phyloP scores from a whole-genome alignment of 306 rosid species.

The Phaseolus lunatus region DNA sequence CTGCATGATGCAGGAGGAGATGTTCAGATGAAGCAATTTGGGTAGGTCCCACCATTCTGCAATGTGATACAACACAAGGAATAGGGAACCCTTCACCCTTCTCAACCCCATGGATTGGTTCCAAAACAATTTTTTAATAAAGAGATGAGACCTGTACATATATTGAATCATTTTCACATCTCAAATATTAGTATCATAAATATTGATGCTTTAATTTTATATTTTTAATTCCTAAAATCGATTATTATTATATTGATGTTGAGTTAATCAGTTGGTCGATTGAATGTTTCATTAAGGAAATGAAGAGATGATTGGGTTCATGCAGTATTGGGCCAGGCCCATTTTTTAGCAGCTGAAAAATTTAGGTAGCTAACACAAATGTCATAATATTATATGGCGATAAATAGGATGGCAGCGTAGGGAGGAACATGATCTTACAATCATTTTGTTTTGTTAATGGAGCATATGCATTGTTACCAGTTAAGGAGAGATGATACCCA shows the following conservation, averaged over 20 bases:
- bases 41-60: conserved; percentile 40
- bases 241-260: neutral
- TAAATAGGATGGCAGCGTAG: no score
- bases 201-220: neutral
- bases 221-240: neutral
- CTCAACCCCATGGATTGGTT: conserved; percentile 14
- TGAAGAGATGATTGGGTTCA: neutral
- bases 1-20: conserved; percentile 29
- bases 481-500: no score
- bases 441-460: no score
- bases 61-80: neutral
- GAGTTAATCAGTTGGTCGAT: no score
- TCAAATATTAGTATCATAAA: neutral
- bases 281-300: neutral
- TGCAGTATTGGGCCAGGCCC: conserved; percentile 39
- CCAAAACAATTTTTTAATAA: conserved; percentile 19
- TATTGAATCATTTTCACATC: no score
- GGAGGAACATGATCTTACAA: no score
- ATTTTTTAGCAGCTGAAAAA: neutral
- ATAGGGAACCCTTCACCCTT: conserved; percentile 16
- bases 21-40: conserved; percentile 33
- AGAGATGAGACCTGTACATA: no score
- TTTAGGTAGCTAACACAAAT: neutral
- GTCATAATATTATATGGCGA: no score
- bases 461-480: no score